Base-by-base conservation (phyloP, 2,329 filamentous ascomycete genomes). In the Neofusicoccum sp. region DNA sequence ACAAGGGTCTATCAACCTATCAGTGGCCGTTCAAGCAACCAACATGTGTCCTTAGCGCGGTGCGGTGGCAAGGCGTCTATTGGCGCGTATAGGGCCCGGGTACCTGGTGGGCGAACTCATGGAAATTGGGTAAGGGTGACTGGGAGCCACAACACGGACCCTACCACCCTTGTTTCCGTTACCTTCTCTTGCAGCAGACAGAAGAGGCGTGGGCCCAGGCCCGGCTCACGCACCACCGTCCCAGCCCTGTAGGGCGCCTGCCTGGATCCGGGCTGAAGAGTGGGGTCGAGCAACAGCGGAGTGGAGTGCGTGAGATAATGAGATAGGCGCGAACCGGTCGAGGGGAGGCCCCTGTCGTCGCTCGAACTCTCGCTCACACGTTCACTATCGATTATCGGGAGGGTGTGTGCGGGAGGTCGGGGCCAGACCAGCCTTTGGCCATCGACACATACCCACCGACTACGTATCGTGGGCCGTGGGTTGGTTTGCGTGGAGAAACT, bases 231-330 rank as follows among this genome's bases (percentile, higher is more conserved):
- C 20, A 40, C 14, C 20, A 28, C 24, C 44, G 24, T 6, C 11
- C 30, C 49, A 54, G 49, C 49, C 49, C 49, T 54, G 49, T 41
- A 54, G 51, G 47, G 47, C 47, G 20, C 20, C 20, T 20, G 20
- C 20, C 20, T 20, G 20, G 20, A 20, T 20, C 20, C 20, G 20
- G 20, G 20, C 20, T 20, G 20, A 20, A 20, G 20, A 56, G 51
- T 56, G 51, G 51, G 51, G 51, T 56, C 20, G 20, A 20, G 20
- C 20, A 43, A 12, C 8, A 14, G 9, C n/a, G 36, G 11, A 40
- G 14, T 6, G 38, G 16, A n/a, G 7, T 6, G n/a, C 38, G 38
- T 20, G 11, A n/a, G 28, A 43, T 30, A 26, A 44, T 24, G 41
- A 44, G 48, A 8, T 26, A 16, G 30, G 48, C 33, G 48, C 11